Conservation (phyloP, 352 stramenopile genomes). For the Sclerospora graminicola region DNA sequence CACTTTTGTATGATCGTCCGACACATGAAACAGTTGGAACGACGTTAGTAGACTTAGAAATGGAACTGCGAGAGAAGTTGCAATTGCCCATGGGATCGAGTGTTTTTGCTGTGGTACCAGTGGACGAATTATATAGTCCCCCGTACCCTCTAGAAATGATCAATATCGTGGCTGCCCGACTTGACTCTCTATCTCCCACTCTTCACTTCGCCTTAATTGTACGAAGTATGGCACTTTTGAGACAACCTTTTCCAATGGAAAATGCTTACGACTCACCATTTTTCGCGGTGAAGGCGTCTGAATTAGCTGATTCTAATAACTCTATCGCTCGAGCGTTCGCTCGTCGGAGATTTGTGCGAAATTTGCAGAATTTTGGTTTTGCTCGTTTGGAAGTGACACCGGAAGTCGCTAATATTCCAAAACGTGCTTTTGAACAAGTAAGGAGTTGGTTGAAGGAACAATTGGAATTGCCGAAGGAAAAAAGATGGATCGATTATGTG, state of each 20-base stretch:
- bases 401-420: conserved; percentile 49
- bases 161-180: conserved; percentile 44
- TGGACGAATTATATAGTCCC: conserved; percentile 69
- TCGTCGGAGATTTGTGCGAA: conserved; percentile 49
- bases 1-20: conserved; percentile 53
- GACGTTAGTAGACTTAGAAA: conserved; percentile 60
- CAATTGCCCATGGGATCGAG: conserved; percentile 38
- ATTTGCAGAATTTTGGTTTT: conserved; percentile 68
- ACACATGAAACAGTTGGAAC: conserved; percentile 27
- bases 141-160: conserved; percentile 73
- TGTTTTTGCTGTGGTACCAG: conserved; percentile 65
- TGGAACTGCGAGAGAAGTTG: conserved; percentile 58
- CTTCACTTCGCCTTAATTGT: conserved; percentile 62
- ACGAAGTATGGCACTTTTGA: conserved; percentile 41
- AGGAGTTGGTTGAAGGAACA: conserved; percentile 52
- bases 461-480: conserved; percentile 28
- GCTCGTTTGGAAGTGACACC: conserved; percentile 50
- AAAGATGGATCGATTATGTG: conserved; percentile 28
- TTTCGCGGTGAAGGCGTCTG: conserved; percentile 38
- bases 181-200: conserved; percentile 40
- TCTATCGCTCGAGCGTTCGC: conserved; percentile 45
- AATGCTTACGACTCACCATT: conserved; percentile 55
- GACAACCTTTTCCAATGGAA: conserved; percentile 35
- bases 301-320: conserved; percentile 20
- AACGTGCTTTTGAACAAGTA: conserved; percentile 43